phyloP scores from a whole-genome alignment of 2,329 filamentous ascomycete species.

The Gnomoniopsis smithogilvyi region DNA sequence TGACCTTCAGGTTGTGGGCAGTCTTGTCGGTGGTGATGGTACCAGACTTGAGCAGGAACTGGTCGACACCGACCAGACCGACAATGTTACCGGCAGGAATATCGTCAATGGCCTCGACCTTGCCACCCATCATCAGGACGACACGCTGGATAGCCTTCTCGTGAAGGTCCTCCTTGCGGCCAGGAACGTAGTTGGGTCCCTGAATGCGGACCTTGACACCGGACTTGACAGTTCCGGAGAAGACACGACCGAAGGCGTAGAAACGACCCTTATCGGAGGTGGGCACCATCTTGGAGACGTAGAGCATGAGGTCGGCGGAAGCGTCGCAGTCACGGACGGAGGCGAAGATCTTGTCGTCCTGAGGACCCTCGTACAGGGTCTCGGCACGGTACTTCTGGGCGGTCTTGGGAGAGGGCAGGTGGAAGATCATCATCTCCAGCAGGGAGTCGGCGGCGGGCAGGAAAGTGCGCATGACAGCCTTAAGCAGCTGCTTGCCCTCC shows the following conservation, averaged over 20 bases:
- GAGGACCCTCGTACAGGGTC: slow-evolving; percentile 97
- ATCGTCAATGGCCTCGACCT: slow-evolving; percentile 98
- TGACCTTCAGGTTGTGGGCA: slow-evolving; percentile 99
- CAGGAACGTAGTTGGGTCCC: slow-evolving; percentile 96
- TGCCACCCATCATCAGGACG: slow-evolving; percentile 99
- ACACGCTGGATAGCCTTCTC: slow-evolving; percentile 99
- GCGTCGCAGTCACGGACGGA: slow-evolving; percentile 87
- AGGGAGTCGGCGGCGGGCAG: slow-evolving; percentile 96
- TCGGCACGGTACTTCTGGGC: slow-evolving; percentile 98
- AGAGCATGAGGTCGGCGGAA: slow-evolving; percentile 98
- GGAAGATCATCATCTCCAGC: slow-evolving; percentile 99
- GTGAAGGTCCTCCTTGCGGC: slow-evolving; percentile 98
- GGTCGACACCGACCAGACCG: slow-evolving; percentile 97
- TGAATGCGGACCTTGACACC: slow-evolving; percentile 99
- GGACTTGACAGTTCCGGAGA: slow-evolving; percentile 95
- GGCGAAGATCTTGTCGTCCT: slow-evolving; percentile 87
- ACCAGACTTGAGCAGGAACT: slow-evolving; percentile 99
- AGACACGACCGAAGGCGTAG: slow-evolving; percentile 99
- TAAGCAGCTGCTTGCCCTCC: slow-evolving; percentile 96
- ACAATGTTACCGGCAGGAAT: slow-evolving; percentile 99
- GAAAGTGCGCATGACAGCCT: slow-evolving; percentile 98
- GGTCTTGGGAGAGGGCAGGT: slow-evolving; percentile 92
- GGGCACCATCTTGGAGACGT: slow-evolving; percentile 99
- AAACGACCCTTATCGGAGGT: slow-evolving; percentile 99
- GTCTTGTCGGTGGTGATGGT: slow-evolving; percentile 96